Evolutionary conservation across 2,329 filamentous ascomycete species (phyloP).

Genomic region (Alternaria triticina): DNA sequence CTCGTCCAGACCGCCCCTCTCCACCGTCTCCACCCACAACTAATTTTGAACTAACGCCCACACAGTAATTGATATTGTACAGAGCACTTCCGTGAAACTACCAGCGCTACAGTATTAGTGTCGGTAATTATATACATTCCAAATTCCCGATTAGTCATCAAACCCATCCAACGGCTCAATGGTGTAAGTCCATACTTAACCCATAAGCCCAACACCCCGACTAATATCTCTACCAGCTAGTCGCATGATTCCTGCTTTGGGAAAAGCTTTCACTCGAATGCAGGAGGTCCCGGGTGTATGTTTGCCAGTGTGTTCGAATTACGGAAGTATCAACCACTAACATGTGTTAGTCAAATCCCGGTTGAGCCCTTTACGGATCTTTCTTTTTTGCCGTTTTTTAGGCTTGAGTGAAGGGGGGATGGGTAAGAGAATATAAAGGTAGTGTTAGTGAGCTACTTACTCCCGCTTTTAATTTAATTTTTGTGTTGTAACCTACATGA

Average conservation of each 20-base stretch:
- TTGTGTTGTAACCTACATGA: too few species aligned
- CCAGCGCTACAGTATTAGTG: too few species aligned
- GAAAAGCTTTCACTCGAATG: slow-evolving; percentile 12
- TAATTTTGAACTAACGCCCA: not conserved
- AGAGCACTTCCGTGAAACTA: too few species aligned
- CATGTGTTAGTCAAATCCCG: slow-evolving; percentile 10
- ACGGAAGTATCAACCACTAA: not conserved
- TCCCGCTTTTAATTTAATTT: too few species aligned
- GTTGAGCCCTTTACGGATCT: slow-evolving; percentile 7
- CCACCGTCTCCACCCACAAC: slow-evolving; percentile 3
- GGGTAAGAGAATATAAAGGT: not conserved
- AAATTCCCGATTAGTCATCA: not conserved
- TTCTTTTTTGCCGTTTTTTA: not conserved
- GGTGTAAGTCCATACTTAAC: slow-evolving; percentile 12
- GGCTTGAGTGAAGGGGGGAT: not conserved
- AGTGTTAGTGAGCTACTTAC: too few species aligned
- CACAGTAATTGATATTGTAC: not conserved
- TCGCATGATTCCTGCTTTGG: slow-evolving; percentile 42
- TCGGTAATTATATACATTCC: too few species aligned
- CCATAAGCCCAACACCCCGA: not conserved
- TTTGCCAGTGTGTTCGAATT: not conserved
- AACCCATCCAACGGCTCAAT: slow-evolving; percentile 18
- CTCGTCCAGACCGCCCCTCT: not conserved
- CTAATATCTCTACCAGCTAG: slow-evolving; percentile 18
- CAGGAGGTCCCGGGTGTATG: slow-evolving; percentile 35